Evolutionary conservation across 225 moss, liverwort and hornwort genomes (phyloP).

Genomic region (Ulota crispa): DNA sequence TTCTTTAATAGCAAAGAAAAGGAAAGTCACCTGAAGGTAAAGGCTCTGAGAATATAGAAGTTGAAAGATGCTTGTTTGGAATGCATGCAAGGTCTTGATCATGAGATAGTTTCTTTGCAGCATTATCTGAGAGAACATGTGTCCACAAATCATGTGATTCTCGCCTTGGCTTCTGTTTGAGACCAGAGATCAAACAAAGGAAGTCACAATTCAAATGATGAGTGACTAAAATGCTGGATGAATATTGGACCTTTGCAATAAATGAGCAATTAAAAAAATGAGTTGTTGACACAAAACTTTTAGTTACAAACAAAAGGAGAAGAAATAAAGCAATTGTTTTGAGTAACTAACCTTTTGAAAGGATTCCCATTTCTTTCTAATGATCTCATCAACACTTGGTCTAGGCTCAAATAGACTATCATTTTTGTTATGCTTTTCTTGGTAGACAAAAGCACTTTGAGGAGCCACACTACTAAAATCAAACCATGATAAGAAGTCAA

Average conservation of each 20-base stretch:
- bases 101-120: slow-evolving; percentile 24
- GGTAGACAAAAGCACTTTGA: slow-evolving; percentile 6
- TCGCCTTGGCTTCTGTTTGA: slow-evolving; percentile 34
- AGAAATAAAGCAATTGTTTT: not conserved
- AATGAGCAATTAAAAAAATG: not conserved
- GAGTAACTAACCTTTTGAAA: slow-evolving; percentile 27
- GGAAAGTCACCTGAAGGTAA: slow-evolving; percentile 32
- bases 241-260: not conserved
- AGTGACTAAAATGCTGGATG: not conserved
- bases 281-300: not conserved
- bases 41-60: slow-evolving; percentile 26
- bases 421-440: slow-evolving; percentile 11
- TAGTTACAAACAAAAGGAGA: not conserved
- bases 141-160: slow-evolving; percentile 41
- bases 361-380: slow-evolving; percentile 30
- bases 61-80: slow-evolving; percentile 9
- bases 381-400: slow-evolving; percentile 19
- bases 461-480: slow-evolving; percentile 18
- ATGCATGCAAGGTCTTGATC: slow-evolving; percentile 5
- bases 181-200: not conserved
- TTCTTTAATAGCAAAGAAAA: not conserved
- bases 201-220: not conserved
- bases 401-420: slow-evolving; percentile 17
- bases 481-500: slow-evolving; percentile 3
- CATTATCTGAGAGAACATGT: slow-evolving; percentile 29